Conservation (phyloP, 805 yeast genomes). For the Yarrowia keelungensis region DNA sequence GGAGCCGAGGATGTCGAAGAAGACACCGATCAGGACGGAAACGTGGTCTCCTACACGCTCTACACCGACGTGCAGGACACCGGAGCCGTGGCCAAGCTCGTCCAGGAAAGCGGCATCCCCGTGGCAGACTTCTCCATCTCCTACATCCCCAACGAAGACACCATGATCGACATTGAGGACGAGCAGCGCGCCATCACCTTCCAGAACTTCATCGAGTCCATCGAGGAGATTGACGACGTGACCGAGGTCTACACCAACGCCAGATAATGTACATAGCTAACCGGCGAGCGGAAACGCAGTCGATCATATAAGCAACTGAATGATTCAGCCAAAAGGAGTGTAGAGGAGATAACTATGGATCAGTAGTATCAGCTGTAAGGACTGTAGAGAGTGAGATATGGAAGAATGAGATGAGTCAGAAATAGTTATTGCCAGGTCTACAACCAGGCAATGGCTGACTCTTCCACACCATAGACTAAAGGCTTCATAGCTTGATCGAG, state of each 20-base stretch:
- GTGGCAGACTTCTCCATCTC: conserved; percentile 76
- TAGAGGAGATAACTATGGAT: too few relatives aligned
- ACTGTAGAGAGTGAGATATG: too few relatives aligned
- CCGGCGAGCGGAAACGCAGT: not conserved
- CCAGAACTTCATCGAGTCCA: conserved; percentile 62
- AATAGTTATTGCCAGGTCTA: too few relatives aligned
- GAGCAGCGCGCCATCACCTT: conserved; percentile 61
- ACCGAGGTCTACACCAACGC: conserved; percentile 78
- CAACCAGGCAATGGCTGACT: too few relatives aligned
- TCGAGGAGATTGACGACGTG: conserved; percentile 86
- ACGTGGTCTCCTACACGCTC: conserved; percentile 54
- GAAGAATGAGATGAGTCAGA: too few relatives aligned
- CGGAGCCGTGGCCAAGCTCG: conserved; percentile 62
- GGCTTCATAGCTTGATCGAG: too few relatives aligned
- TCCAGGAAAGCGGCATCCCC: conserved; percentile 61
- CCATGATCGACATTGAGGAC: conserved; percentile 56
- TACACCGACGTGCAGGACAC: conserved; percentile 70
- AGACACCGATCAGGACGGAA: conserved; percentile 55
- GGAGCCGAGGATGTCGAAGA: conserved; percentile 82
- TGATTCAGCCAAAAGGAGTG: too few relatives aligned
- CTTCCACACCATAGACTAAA: too few relatives aligned
- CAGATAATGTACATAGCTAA: conserved; percentile 44
- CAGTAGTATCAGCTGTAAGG: too few relatives aligned
- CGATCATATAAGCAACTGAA: too few relatives aligned
- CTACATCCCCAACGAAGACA: conserved; percentile 50